Evolutionary conservation across 352 stramenopile species (phyloP).

Genomic region (Globisporangium spinosum): DNA sequence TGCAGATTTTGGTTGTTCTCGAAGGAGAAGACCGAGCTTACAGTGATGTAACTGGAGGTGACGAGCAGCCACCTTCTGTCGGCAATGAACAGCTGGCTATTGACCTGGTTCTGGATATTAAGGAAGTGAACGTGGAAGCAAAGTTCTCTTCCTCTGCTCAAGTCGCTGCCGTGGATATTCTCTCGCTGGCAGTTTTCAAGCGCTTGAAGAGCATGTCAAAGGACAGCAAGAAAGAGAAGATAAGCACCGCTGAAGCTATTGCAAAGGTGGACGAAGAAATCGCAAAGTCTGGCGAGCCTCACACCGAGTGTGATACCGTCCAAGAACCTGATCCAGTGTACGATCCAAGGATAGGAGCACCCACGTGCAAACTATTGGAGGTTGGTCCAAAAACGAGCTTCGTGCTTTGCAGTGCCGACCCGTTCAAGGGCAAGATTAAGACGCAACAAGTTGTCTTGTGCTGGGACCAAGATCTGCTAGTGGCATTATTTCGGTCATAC

Average conservation of each 20-base stretch:
- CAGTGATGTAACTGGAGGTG: not conserved
- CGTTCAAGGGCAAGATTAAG: slow-evolving; percentile 49
- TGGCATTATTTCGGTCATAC: slow-evolving; percentile 56
- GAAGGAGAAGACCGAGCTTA: slow-evolving; percentile 34
- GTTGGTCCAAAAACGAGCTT: slow-evolving; percentile 52
- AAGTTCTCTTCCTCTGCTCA: slow-evolving; percentile 59
- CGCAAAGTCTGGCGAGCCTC: not conserved
- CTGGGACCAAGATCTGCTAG: slow-evolving; percentile 70
- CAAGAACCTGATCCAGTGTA: slow-evolving; percentile 44
- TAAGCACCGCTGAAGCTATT: slow-evolving; percentile 31
- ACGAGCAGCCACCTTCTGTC: not conserved
- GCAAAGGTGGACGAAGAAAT: slow-evolving; percentile 31
- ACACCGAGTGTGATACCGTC: not conserved
- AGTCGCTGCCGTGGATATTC: slow-evolving; percentile 42
- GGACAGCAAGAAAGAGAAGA: slow-evolving; percentile 28
- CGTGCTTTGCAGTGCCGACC: slow-evolving; percentile 43
- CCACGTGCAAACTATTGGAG: slow-evolving; percentile 55
- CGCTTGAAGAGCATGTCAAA: slow-evolving; percentile 10
- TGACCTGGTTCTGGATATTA: slow-evolving; percentile 60
- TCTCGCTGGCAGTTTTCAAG: slow-evolving; percentile 45
- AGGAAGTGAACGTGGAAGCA: slow-evolving; percentile 55
- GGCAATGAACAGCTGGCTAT: slow-evolving; percentile 24
- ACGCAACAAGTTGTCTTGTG: slow-evolving; percentile 53
- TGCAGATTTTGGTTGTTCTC: slow-evolving; percentile 60
- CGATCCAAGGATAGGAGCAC: slow-evolving; percentile 30